Evolutionary conservation across 176 grass and related monocot species (phyloP).

Genomic region (Cenchrus fungigraminus): DNA sequence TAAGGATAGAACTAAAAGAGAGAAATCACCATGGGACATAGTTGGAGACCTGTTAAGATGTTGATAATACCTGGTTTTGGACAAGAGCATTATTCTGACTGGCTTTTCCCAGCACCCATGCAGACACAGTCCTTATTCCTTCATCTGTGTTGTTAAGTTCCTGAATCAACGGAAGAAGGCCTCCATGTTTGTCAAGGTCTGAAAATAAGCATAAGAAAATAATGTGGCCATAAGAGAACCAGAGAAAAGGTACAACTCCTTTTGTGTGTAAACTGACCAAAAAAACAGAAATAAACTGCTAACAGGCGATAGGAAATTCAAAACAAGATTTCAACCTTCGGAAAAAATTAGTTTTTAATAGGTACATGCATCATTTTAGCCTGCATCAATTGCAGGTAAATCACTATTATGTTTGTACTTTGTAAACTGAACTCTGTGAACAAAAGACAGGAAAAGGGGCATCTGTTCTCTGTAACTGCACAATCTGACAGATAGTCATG

Average conservation of each 20-base stretch:
- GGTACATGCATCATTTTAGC: not conserved
- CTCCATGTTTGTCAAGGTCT: conserved; percentile 84
- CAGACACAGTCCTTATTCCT: conserved; percentile 60
- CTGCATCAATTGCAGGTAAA: not conserved
- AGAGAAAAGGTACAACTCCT: not conserved
- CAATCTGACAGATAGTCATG: not conserved
- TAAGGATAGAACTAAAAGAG: not conserved
- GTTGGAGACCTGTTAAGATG: not conserved
- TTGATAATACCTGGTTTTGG: conserved; percentile 74
- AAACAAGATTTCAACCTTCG: not conserved
- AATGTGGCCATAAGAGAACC: not conserved
- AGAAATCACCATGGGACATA: not conserved
- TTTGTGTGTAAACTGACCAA: not conserved
- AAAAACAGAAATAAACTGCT: no score
- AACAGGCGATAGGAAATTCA: not conserved
- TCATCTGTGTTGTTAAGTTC: conserved; percentile 63
- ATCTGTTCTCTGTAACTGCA: not conserved
- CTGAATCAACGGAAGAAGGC: conserved; percentile 63
- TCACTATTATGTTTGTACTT: not conserved
- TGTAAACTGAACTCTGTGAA: not conserved
- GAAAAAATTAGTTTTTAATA: not conserved
- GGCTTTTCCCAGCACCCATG: conserved; percentile 86
- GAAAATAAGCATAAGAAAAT: conserved; percentile 24
- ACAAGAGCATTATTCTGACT: conserved; percentile 79
- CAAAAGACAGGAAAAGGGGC: no score